Base-by-base conservation (phyloP, 2,329 filamentous ascomycete genomes). In the Xylariaceae sp. region DNA sequence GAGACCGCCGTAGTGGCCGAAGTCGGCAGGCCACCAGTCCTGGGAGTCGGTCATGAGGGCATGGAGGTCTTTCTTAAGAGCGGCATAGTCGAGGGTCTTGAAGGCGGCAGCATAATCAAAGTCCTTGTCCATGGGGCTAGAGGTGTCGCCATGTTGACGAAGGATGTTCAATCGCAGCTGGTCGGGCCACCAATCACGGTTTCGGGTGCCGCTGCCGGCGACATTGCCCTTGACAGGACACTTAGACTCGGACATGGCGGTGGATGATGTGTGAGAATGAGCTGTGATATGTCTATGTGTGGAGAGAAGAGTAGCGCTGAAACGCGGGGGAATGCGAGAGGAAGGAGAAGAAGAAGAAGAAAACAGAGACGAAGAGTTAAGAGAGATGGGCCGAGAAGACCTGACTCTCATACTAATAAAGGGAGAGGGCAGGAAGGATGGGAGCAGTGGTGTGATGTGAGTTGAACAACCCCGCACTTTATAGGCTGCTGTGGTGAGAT, bases 11-110 rank as follows among this genome's bases (percentile, higher is more conserved):
- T 90, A 91, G 74, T 89, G 84, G 45, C 86, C 86, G 60, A 86
- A 88, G 63, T 91, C 86, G 23, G 86, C 86, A 1, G 86, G 86
- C 86, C 86, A 91, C 80, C 79, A 89, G 33, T 86, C 82, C 68
- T 90, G 82, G 2, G 85, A 89, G 63, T 88, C 81, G 41, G 86
- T 90, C 82, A 89, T 85, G 59, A 90, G 63, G 16, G 70, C 73
- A n/a, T 71, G 58, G 6, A 91, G 67, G 62, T 91, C 86, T 68
- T 86, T 83, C 80, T 90, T 90, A 56, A 90, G 67, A 21, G 69
- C 83, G 49, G 76, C 70, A 61, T 86, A 87, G 68, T 87, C 81
- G 46, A 90, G 72, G 58, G 69, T 80, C 70, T 85, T 83, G 73
- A 90, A 89, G 22, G 84, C 85, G 22, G 76, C 71, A 16, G 76